These are phyloP conservation scores for Citrus maxima DNA, from an alignment of 345 rosid species.

Conservation along the genomic window DNA sequence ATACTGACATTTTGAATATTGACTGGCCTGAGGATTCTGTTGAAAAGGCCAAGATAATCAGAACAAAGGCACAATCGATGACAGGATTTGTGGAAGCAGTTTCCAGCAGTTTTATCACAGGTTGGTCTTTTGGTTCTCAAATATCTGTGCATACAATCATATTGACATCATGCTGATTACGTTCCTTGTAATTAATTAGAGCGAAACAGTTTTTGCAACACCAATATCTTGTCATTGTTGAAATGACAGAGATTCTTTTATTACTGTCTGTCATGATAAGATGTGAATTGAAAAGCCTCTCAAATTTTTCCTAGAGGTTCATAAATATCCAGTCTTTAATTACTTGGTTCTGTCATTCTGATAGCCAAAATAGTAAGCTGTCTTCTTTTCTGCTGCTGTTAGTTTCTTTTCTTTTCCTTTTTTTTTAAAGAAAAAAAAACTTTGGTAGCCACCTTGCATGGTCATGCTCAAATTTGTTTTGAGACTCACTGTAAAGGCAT, in stretches of 20 bases:
- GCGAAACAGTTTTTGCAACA: background rate
- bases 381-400: background rate
- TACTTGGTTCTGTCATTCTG: background rate
- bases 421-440: too few species aligned
- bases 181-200: background rate
- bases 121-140: constrained; percentile 31
- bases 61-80: constrained; percentile 66
- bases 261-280: background rate
- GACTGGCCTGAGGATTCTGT: constrained; percentile 92
- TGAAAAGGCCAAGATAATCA: constrained; percentile 82
- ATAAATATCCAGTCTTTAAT: background rate
- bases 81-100: constrained; percentile 70
- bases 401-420: background rate
- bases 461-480: background rate
- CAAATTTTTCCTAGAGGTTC: background rate
- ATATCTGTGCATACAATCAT: background rate
- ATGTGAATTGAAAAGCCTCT: background rate
- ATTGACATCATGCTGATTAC: background rate
- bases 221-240: background rate
- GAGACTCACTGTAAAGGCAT: background rate
- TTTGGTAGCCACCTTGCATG: background rate
- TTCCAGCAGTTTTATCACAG: constrained; percentile 82
- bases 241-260: background rate
- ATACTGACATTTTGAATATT: constrained; percentile 43
- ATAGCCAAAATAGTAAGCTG: background rate